Evolutionary conservation across 2,329 filamentous ascomycete species (phyloP).

Genomic region (Lasiodiplodia gonubiensis): DNA sequence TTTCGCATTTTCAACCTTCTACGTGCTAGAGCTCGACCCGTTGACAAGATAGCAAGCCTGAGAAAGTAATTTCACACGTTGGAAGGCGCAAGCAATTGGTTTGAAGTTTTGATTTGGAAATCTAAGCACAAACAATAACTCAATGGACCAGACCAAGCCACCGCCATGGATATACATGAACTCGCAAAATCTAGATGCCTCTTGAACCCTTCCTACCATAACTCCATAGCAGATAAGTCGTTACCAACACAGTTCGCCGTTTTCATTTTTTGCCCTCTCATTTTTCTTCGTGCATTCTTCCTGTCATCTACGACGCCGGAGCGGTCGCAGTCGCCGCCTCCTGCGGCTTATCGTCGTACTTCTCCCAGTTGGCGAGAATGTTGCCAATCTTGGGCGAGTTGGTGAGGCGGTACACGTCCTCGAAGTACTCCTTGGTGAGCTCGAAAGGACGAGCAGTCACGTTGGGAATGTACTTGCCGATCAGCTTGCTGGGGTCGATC

Average conservation of each 20-base stretch:
- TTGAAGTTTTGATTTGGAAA: constrained; percentile 3
- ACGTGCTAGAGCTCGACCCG: not conserved
- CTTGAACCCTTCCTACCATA: not conserved
- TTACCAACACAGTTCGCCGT: constrained; percentile 12
- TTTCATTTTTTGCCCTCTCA: constrained; percentile 11
- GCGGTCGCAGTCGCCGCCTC: constrained; percentile 31
- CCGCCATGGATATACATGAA: constrained; percentile 25
- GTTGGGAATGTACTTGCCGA: constrained; percentile 99
- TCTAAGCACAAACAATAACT: constrained; percentile 10
- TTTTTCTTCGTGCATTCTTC: constrained; percentile 1
- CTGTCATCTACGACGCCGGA: constrained; percentile 8
- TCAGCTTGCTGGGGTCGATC: constrained; percentile 93
- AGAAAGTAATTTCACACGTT: not conserved
- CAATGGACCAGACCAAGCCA: constrained; percentile 6
- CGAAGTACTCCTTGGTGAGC: constrained; percentile 97
- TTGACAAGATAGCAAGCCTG: not conserved
- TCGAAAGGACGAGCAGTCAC: constrained; percentile 96
- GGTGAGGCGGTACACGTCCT: constrained; percentile 95
- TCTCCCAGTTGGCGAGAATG: constrained; percentile 77
- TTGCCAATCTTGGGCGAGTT: constrained; percentile 78
- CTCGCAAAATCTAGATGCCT: constrained; percentile 7
- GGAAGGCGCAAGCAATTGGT: not conserved
- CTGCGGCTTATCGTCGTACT: constrained; percentile 54
- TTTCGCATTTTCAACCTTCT: not conserved
- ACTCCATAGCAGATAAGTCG: constrained; percentile 19